Conservation (phyloP, 805 yeast genomes). For the Teunomyces pallodes region DNA sequence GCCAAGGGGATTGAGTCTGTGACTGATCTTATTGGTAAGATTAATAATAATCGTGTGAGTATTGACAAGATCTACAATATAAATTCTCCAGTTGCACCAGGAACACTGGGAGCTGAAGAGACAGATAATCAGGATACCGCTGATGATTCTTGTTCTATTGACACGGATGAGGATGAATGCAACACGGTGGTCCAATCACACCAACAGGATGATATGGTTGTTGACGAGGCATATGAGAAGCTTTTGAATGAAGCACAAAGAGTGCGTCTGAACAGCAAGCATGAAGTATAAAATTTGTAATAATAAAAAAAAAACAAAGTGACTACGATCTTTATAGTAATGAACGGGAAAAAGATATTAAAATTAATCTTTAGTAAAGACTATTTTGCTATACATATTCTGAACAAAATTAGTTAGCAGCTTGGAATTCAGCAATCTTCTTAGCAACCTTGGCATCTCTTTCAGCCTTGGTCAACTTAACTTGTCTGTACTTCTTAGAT, state of each 20-base stretch:
- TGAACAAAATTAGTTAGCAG: conserved; percentile 20
- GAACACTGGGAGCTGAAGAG: conserved; percentile 10
- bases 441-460: conserved; percentile 85
- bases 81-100: conserved; percentile 13
- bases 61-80: conserved; percentile 48
- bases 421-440: conserved; percentile 91
- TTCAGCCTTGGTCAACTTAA: conserved; percentile 87
- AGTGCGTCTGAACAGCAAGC: conserved; percentile 50
- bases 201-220: conserved; percentile 33
- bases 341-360: background rate
- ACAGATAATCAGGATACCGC: background rate
- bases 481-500: conserved; percentile 88
- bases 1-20: conserved; percentile 76
- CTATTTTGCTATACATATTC: background rate
- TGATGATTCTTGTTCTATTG: conserved; percentile 26
- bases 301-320: background rate
- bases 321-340: background rate
- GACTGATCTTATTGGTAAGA: conserved; percentile 62
- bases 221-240: conserved; percentile 74
- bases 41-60: conserved; percentile 49
- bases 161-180: conserved; percentile 19
- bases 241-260: conserved; percentile 64
- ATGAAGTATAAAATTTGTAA: background rate
- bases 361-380: background rate
- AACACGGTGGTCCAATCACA: background rate